phyloP scores from a whole-genome alignment of 2,329 filamentous ascomycete genomes.

The Daldinia eschscholtzii region DNA sequence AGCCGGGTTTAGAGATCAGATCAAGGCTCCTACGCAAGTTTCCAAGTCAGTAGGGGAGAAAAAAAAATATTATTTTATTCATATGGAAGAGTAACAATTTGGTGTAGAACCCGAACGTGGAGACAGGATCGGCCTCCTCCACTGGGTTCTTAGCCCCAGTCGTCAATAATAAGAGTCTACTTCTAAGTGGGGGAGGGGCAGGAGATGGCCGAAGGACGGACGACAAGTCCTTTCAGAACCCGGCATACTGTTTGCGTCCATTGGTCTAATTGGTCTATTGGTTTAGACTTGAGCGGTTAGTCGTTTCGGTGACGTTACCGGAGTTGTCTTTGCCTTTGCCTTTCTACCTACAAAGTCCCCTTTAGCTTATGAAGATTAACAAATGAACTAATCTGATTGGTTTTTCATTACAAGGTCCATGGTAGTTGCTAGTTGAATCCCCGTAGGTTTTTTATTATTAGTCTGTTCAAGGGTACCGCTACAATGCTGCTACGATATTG shows the following conservation, averaged over 20 bases:
- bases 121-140: constrained; percentile 49
- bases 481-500: not conserved
- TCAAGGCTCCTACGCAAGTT: constrained; percentile 35
- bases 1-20: constrained; percentile 35
- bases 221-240: constrained; percentile 40
- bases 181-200: constrained; percentile 47
- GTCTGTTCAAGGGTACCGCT: not conserved
- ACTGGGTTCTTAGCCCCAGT: constrained; percentile 39
- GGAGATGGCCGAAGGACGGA: constrained; percentile 52
- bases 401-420: constrained; percentile 38
- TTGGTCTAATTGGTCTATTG: constrained; percentile 47
- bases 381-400: constrained; percentile 52
- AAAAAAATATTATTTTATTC: constrained; percentile 41
- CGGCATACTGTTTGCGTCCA: constrained; percentile 43
- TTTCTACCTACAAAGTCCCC: constrained; percentile 35
- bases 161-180: constrained; percentile 37
- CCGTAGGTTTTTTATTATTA: constrained; percentile 2
- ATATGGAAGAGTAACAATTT: constrained; percentile 38
- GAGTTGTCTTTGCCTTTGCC: constrained; percentile 42
- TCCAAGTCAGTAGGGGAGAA: constrained; percentile 23
- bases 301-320: constrained; percentile 51
- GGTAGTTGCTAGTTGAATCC: constrained; percentile 30
- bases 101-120: constrained; percentile 34
- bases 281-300: constrained; percentile 43
- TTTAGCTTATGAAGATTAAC: constrained; percentile 43